Evolutionary conservation across 2,329 filamentous ascomycete genomes (phyloP).

Genomic region (Cladosporium sp.): DNA sequence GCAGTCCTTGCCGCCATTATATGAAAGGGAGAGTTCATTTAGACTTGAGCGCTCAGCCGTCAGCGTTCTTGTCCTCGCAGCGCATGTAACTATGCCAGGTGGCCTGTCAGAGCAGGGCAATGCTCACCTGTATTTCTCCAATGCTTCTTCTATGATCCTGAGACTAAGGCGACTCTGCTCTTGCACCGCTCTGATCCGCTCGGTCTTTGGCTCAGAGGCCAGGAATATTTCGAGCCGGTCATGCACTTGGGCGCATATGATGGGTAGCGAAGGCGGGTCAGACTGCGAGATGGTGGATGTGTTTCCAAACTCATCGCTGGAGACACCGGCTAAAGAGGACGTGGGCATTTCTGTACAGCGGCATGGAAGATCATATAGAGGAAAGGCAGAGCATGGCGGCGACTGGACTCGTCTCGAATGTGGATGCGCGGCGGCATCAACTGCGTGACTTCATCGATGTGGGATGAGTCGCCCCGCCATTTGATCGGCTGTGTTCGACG

Average conservation of each 20-base stretch:
- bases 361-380: slow-evolving; percentile 1
- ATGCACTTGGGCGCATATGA: slow-evolving; percentile 53
- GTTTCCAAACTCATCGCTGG: slow-evolving; percentile 12
- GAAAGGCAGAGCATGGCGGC: not conserved
- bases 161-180: slow-evolving; percentile 72
- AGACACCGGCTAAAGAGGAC: slow-evolving; percentile 13
- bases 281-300: slow-evolving; percentile 12
- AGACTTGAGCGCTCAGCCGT: slow-evolving; percentile 53
- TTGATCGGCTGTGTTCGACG: not conserved
- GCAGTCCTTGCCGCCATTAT: slow-evolving; percentile 98
- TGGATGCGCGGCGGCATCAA: not conserved
- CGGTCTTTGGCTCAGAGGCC: slow-evolving; percentile 56
- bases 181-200: slow-evolving; percentile 66
- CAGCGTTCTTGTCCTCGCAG: not conserved
- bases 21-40: slow-evolving; percentile 81
- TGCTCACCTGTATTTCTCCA: slow-evolving; percentile 71
- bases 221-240: slow-evolving; percentile 67
- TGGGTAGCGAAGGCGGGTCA: slow-evolving; percentile 9
- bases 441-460: slow-evolving; percentile 8
- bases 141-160: slow-evolving; percentile 70
- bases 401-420: not conserved
- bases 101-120: slow-evolving; percentile 20
- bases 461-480: not conserved
- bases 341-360: slow-evolving; percentile 16
- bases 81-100: slow-evolving; percentile 1